Evolutionary conservation across 139 green algal species (phyloP).

Genomic region (Chlorella sp.): DNA sequence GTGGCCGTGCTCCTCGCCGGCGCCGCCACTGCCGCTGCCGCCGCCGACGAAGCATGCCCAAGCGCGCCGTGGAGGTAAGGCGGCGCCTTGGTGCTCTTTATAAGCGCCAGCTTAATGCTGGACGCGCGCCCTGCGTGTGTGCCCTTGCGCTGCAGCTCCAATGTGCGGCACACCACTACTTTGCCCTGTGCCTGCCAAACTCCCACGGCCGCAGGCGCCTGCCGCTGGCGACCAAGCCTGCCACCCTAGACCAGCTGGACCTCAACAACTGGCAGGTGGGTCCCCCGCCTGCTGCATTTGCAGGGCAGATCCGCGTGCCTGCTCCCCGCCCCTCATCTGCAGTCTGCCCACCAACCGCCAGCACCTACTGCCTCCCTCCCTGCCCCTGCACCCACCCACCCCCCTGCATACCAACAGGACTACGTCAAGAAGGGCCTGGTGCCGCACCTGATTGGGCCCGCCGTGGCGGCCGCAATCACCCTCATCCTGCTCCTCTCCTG

Average conservation of each 20-base stretch:
- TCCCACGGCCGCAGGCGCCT: background rate
- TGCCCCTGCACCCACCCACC: background rate
- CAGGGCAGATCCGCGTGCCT: no score
- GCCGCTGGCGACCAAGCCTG: constrained; percentile 18
- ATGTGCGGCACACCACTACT: no score
- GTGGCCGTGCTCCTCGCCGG: no score
- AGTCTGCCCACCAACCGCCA: no score
- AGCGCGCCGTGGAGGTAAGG: background rate
- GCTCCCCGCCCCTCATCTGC: no score
- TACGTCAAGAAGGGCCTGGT: background rate
- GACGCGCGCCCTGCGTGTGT: no score
- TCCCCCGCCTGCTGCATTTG: no score
- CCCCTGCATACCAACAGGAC: background rate
- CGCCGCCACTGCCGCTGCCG: no score
- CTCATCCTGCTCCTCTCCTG: constrained; percentile 14
- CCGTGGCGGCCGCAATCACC: background rate
- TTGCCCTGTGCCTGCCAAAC: background rate
- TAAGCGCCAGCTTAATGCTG: no score
- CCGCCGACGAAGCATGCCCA: background rate
- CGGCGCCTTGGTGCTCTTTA: no score
- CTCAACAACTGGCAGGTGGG: background rate
- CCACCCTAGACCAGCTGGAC: constrained; percentile 11
- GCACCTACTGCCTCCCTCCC: background rate
- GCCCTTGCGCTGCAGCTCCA: no score
- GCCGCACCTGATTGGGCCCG: background rate